phyloP scores from a whole-genome alignment of 108 stramenopile genomes.

The Cylindrotheca fusiformis region DNA sequence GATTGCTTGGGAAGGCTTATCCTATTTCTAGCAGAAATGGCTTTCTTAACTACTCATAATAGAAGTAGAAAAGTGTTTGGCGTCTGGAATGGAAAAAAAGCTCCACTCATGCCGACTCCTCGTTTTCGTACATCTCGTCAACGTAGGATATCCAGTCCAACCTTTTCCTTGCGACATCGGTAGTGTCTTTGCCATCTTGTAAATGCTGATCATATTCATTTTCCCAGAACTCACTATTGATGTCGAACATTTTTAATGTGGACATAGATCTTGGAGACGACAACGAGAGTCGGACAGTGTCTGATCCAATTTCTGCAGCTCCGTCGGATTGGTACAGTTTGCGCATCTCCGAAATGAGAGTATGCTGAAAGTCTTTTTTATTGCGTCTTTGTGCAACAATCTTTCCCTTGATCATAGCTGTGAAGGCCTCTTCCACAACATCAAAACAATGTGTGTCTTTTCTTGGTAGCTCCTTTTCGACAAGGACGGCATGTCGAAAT shows the following conservation, averaged over 20 bases:
- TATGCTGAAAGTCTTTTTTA: constrained; percentile 10
- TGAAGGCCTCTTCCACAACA: constrained; percentile 75
- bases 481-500: constrained; percentile 65
- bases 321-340: neutral
- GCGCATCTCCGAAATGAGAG: constrained; percentile 14
- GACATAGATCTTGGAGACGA: constrained; percentile 21
- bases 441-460: constrained; percentile 66
- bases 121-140: constrained; percentile 24
- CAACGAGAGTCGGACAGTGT: constrained; percentile 2
- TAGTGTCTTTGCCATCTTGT: neutral
- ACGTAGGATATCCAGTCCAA: constrained; percentile 40
- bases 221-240: constrained; percentile 28
- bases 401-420: constrained; percentile 50
- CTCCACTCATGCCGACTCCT: constrained; percentile 21
- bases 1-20: too few species aligned
- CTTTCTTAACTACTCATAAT: too few species aligned
- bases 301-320: neutral
- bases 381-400: constrained; percentile 28
- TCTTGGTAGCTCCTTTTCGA: constrained; percentile 32
- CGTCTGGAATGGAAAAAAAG: too few species aligned
- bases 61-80: too few species aligned
- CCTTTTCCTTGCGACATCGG: neutral
- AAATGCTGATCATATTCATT: constrained; percentile 8
- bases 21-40: too few species aligned
- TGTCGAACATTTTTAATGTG: constrained; percentile 31